Evolutionary conservation across 2,329 filamentous ascomycete species (phyloP).

Genomic region (Colletotrichum sp.): DNA sequence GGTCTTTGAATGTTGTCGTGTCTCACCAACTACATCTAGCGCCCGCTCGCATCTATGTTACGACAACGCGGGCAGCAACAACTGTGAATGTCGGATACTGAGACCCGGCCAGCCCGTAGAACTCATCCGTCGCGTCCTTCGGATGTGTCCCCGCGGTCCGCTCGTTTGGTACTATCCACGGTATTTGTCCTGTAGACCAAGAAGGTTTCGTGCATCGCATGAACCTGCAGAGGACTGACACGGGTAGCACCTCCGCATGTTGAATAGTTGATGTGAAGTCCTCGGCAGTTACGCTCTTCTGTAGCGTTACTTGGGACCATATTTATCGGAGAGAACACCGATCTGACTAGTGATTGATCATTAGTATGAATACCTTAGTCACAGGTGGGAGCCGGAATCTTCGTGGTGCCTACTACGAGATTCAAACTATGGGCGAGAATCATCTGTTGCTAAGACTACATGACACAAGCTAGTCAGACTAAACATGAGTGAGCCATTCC

Average conservation of each 20-base stretch:
- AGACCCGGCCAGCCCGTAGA: background rate
- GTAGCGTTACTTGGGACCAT: background rate
- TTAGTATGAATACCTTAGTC: background rate
- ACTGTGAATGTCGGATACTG: background rate
- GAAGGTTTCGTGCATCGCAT: background rate
- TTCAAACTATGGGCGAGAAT: background rate
- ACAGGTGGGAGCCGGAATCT: background rate
- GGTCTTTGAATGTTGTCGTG: background rate
- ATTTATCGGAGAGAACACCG: background rate
- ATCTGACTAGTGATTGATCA: background rate
- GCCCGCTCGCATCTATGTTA: background rate
- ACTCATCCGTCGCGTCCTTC: background rate
- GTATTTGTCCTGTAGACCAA: background rate
- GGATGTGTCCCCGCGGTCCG: background rate
- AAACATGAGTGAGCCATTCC: background rate
- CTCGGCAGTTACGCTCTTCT: background rate
- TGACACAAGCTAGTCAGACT: accelerated
- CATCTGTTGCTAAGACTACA: background rate
- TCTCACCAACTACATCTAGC: background rate
- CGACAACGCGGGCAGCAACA: background rate
- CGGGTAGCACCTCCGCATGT: background rate
- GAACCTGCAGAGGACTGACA: background rate
- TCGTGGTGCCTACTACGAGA: background rate
- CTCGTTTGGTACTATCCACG: background rate
- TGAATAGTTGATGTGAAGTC: background rate